These are phyloP conservation scores for Phytophthora tentaculata DNA, from an alignment of 352 stramenopile species.

Conservation along the genomic window DNA sequence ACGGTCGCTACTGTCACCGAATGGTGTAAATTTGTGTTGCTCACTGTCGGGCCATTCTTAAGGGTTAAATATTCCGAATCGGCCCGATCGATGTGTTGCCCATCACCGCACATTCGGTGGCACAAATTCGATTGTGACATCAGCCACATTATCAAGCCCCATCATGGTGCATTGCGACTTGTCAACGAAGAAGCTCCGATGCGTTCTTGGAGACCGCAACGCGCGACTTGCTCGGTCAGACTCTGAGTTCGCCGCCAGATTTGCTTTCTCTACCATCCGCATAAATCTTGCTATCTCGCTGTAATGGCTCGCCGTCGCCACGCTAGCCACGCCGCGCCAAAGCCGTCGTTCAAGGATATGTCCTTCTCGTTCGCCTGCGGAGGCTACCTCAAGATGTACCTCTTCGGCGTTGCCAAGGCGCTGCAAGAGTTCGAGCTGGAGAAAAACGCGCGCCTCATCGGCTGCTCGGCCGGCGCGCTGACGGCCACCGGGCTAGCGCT, in stretches of 20 bases:
- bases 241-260: too few species aligned
- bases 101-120: background rate
- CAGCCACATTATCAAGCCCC: background rate
- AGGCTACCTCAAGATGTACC: too few species aligned
- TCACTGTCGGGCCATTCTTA: background rate
- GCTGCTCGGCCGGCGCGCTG: constrained; percentile 79
- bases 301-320: background rate
- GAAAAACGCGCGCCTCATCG: constrained; percentile 64
- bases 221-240: too few species aligned
- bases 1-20: background rate
- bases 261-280: background rate
- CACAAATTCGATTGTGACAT: background rate
- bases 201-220: background rate
- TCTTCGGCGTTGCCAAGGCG: constrained; percentile 70
- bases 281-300: background rate
- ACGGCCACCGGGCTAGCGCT: constrained; percentile 75
- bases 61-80: background rate
- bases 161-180: background rate
- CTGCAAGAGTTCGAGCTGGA: constrained; percentile 81
- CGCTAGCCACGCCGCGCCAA: background rate
- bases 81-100: background rate
- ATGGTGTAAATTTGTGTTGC: background rate
- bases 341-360: background rate
- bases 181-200: background rate
- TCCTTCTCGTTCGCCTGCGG: too few species aligned